Base-by-base conservation (phyloP, 192 early-diverging fungal genomes). In the Podila epicladia region DNA sequence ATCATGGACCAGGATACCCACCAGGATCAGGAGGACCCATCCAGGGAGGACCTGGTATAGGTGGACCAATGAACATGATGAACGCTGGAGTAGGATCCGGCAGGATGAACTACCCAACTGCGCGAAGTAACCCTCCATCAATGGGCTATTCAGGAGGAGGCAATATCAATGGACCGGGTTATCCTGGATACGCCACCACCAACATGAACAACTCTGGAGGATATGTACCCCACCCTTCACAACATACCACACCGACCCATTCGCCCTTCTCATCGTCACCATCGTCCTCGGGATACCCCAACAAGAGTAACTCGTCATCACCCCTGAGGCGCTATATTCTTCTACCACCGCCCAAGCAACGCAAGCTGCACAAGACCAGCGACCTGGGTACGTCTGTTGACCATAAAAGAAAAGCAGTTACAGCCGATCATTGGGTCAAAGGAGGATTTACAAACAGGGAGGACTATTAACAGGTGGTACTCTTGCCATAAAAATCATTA, bases 181-280 rank as follows among this genome's bases (percentile, higher is more conserved):
- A 74, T 26, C 58, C 4, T 33, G 60, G 49, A 28, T 55, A 55
- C 32, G 57, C 20, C 45, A 68, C 35, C 19, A 75, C 37, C 26
- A 70, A 62, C 57, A 50, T 19, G 19, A 65, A 38, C 37, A 77
- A 22, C 50, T 55, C 32, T 24, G 65, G 32, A 32, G 48, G 62
- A 7, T 70, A 73, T 20, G 57, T 59, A 66, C 66, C 77, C 15
- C 71, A 80, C 50, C 49, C 67, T 26, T 80, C 77, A 1, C 77
- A 80, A 31, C 71, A 73, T 9, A 73, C 77, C 11, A 73, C 77
- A 12, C 77, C 77, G 2, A 73, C 65, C 0, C 77, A 80, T 24
- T 88, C 87, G 22, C 87, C 87, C 12, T 88, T 86, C 50, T 73
- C 85, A 0, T 80, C 78, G 7, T 84, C 84, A 31, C 84, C 87